These are phyloP conservation scores for Neonothopanus nambi DNA, from an alignment of 1,284 basidiomycete genomes.

Conservation along the genomic window DNA sequence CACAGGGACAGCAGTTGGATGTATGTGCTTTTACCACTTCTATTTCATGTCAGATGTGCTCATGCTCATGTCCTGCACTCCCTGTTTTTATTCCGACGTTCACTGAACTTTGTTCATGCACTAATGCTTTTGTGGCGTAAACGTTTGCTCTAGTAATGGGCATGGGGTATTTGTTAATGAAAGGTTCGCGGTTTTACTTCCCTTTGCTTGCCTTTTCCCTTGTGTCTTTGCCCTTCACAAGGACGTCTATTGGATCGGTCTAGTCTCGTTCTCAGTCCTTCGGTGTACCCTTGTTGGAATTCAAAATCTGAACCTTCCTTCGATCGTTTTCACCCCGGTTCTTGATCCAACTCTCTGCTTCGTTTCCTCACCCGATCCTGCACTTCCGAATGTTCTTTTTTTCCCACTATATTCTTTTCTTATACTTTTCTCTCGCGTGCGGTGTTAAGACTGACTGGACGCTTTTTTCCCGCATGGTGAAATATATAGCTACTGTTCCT, in stretches of 20 bases:
- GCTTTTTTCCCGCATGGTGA: not conserved
- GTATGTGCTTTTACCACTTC: conserved; percentile 40
- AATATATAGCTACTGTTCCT: conserved; percentile 54
- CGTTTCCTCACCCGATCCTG: no score
- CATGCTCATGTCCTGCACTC: not conserved
- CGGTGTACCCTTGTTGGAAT: no score
- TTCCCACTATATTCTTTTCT: no score
- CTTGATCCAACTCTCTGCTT: no score
- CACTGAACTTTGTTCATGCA: not conserved
- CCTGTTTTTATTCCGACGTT: not conserved
- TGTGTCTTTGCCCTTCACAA: not conserved
- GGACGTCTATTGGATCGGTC: not conserved
- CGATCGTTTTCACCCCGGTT: no score
- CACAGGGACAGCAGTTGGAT: conserved; percentile 41
- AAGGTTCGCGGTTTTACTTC: conserved; percentile 37
- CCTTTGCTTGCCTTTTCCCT: not conserved
- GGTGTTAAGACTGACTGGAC: not conserved
- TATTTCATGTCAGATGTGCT: no score
- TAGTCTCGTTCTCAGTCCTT: not conserved
- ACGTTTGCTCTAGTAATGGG: conserved; percentile 48
- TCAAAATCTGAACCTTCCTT: no score
- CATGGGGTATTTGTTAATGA: conserved; percentile 65
- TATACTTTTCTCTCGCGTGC: conserved; percentile 13
- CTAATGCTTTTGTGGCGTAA: not conserved
- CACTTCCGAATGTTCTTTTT: no score